Evolutionary conservation across 2,329 filamentous ascomycete genomes (phyloP).

Genomic region (Penicillium palitans): DNA sequence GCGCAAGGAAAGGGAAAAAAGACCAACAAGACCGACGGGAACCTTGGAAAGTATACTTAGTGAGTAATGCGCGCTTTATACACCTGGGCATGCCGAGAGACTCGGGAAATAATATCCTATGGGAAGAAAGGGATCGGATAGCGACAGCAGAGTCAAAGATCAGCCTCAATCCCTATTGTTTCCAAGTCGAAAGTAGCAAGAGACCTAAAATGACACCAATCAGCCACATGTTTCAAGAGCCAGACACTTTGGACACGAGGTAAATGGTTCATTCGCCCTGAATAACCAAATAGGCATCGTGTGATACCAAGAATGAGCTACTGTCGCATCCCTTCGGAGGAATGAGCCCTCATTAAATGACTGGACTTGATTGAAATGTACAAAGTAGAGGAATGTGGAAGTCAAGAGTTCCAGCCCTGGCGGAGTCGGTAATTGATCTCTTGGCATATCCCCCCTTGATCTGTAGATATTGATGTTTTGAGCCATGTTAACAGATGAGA

Average conservation of each 20-base stretch:
- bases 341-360: neutral
- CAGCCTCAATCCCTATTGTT: neutral
- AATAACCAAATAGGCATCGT: neutral
- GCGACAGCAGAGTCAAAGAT: neutral
- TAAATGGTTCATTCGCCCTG: neutral
- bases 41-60: neutral
- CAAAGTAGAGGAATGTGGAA: constrained; percentile 3
- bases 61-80: neutral
- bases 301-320: neutral
- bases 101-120: no score
- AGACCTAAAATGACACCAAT: neutral
- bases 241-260: neutral
- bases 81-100: neutral
- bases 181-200: neutral
- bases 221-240: constrained; percentile 15
- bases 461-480: neutral
- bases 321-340: constrained; percentile 1
- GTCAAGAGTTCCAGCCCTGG: neutral
- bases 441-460: neutral
- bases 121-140: neutral
- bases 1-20: neutral
- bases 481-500: no score
- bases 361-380: constrained; percentile 1
- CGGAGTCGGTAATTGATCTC: neutral
- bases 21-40: neutral